A percentile compares a stretch with the other conserved stretches of the same genome.
Evolutionary conservation across 2,329 filamentous ascomycete genomes (phyloP).

Genomic region (Ophiocordyceps unilateralis): DNA sequence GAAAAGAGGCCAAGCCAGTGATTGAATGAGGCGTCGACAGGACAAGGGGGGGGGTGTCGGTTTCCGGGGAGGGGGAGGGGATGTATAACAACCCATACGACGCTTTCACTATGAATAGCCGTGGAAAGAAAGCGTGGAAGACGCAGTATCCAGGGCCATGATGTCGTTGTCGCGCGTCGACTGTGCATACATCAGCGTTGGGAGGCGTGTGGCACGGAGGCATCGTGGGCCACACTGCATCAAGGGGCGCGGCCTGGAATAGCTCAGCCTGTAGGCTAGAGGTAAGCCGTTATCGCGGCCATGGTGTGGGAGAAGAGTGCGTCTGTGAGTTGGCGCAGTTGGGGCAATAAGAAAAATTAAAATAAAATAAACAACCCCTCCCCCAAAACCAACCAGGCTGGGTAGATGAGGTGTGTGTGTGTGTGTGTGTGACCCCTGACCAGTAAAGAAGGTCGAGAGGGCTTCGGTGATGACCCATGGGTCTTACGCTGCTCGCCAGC

Average conservation of each 20-base stretch:
- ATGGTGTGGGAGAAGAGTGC: too few relatives aligned
- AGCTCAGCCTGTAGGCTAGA: background rate
- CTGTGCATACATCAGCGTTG: background rate
- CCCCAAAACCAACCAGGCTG: too few relatives aligned
- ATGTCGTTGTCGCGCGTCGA: too few relatives aligned
- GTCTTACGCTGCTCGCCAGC: background rate
- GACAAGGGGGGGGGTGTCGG: background rate
- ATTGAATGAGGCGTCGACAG: constrained; percentile 1
- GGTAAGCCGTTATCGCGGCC: background rate
- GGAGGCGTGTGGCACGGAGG: background rate
- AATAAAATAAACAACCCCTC: too few relatives aligned
- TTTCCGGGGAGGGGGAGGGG: background rate
- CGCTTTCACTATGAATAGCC: background rate
- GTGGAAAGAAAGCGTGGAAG: too few relatives aligned
- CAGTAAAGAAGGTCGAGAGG: background rate
- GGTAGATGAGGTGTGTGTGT: too few relatives aligned
- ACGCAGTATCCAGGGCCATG: too few relatives aligned
- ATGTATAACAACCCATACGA: background rate
- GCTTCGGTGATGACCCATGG: background rate
- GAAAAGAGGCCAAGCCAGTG: background rate
- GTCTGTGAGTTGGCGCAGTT: background rate
- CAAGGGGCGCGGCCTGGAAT: background rate
- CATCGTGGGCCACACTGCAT: background rate
- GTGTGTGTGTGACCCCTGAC: too few relatives aligned
- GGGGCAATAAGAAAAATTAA: too few relatives aligned